Evolutionary conservation across 1,139 yeast genomes (phyloP).

Genomic region (Yamadazyma blattariae): DNA sequence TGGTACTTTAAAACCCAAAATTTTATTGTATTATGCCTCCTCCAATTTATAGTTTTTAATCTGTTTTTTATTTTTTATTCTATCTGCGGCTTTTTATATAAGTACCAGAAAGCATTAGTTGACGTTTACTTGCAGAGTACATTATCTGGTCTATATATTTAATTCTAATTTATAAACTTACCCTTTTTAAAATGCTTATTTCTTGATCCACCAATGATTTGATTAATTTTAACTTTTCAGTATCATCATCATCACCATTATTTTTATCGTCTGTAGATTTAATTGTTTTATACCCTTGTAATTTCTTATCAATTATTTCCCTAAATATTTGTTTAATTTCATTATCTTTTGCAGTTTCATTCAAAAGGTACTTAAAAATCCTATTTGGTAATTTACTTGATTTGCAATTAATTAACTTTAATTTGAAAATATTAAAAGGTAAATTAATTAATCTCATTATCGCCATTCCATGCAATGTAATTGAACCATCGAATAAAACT

Average conservation of each 20-base stretch:
- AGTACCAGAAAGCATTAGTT: too few species aligned
- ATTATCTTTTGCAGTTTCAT: slow-evolving; percentile 11
- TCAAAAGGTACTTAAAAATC: slow-evolving; percentile 12
- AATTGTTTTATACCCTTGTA: slow-evolving; percentile 15
- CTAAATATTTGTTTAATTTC: slow-evolving; percentile 10
- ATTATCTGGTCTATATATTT: too few species aligned
- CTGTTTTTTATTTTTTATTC: too few species aligned
- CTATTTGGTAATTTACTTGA: slow-evolving; percentile 14
- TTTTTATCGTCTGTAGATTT: too few species aligned
- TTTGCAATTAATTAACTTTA: slow-evolving; percentile 11
- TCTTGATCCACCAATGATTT: slow-evolving; percentile 18
- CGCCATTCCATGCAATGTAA: slow-evolving; percentile 25
- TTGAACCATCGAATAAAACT: slow-evolving; percentile 21
- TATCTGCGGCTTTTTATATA: too few species aligned
- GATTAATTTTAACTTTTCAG: slow-evolving; percentile 12
- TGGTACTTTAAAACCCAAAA: too few species aligned
- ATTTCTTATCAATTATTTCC: slow-evolving; percentile 22
- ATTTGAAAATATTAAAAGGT: slow-evolving; percentile 23
- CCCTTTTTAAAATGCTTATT: slow-evolving; percentile 14
- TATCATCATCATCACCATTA: too few species aligned
- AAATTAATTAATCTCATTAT: slow-evolving; percentile 23
- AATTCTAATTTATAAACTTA: too few species aligned
- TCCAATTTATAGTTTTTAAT: too few species aligned
- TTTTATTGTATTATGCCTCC: too few species aligned
- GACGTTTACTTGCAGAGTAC: too few species aligned